phyloP scores from a whole-genome alignment of 225 moss, liverwort and hornwort species.

The Pseudoscleropodium purum region DNA sequence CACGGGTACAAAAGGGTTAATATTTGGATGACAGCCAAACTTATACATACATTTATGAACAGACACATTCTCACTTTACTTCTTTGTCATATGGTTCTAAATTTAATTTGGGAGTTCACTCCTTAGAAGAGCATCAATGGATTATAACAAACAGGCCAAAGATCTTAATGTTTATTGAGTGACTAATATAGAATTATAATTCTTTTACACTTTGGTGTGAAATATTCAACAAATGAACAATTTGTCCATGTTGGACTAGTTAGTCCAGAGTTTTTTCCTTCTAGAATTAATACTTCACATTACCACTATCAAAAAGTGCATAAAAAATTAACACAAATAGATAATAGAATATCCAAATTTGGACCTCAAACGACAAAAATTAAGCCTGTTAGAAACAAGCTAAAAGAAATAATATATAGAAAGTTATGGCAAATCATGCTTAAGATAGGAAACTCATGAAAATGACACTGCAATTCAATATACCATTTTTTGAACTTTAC shows the following conservation, averaged over 20 bases:
- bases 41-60: not conserved
- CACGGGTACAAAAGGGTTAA: not conserved
- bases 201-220: not conserved
- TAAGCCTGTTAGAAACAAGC: not conserved
- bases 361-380: not conserved
- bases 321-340: not conserved
- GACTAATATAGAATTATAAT: not conserved
- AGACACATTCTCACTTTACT: not conserved
- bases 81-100: not conserved
- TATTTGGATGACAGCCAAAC: not conserved
- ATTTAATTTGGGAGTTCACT: not conserved
- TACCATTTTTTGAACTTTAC: not conserved
- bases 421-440: too few species aligned
- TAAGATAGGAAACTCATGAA: not conserved
- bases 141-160: fast-evolving
- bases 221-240: not conserved
- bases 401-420: not conserved
- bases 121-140: not conserved
- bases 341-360: not conserved
- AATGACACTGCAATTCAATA: not conserved
- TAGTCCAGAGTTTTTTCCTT: fast-evolving
- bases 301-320: not conserved
- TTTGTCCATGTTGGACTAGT: fast-evolving
- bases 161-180: too few species aligned
- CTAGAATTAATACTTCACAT: not conserved